A percentile compares a stretch with the other conserved stretches of the same genome.
Evolutionary conservation across 73 alveolate species (phyloP).

Genomic region (Stentor coeruleus): DNA sequence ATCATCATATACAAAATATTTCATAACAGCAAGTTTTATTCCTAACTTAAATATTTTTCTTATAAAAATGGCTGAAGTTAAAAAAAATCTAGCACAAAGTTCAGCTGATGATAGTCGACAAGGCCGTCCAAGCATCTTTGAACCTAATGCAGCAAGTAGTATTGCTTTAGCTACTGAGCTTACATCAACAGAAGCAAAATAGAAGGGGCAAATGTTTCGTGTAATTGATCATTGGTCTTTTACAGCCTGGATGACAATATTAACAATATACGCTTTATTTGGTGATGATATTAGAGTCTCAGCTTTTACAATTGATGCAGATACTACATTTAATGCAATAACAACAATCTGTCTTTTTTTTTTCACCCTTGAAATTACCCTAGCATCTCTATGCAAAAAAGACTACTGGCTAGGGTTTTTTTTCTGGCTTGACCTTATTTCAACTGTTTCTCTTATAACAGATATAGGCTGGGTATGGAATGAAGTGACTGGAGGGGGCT

Average conservation of each 20-base stretch:
- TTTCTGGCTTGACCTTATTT: constrained; percentile 81
- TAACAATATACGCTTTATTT: constrained; percentile 80
- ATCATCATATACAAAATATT: too few species aligned
- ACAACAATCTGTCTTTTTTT: constrained; percentile 37
- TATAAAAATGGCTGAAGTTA: too few species aligned
- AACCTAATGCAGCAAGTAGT: too few species aligned
- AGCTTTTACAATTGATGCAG: constrained; percentile 46
- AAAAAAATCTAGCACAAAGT: too few species aligned
- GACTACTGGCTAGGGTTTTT: constrained; percentile 67
- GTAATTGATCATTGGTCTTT: constrained; percentile 31
- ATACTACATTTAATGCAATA: constrained; percentile 35
- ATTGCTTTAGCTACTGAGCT: too few species aligned
- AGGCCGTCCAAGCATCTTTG: too few species aligned
- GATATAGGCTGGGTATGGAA: constrained; percentile 84
- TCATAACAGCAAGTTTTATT: too few species aligned
- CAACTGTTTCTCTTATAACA: constrained; percentile 74
- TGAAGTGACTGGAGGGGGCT: constrained; percentile 47
- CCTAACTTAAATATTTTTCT: too few species aligned
- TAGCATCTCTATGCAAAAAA: constrained; percentile 34
- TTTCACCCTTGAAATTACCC: constrained; percentile 38
- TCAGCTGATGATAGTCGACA: too few species aligned
- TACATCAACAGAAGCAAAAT: not conserved
- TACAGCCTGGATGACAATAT: constrained; percentile 50
- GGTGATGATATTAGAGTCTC: constrained; percentile 75
- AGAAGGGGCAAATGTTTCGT: not conserved